phyloP scores from a whole-genome alignment of 73 alveolate species.

The Paramecium sonneborni region DNA sequence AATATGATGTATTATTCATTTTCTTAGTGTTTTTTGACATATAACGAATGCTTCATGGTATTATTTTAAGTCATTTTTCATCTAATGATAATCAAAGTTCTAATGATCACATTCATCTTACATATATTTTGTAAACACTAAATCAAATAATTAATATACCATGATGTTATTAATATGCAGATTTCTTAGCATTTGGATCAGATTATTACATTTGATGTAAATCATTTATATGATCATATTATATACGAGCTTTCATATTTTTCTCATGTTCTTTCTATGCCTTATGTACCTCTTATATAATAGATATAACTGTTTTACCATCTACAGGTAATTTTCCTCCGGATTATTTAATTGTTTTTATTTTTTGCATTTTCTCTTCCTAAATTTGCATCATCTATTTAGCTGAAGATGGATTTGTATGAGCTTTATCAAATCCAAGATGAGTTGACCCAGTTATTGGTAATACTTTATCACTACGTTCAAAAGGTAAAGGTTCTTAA shows the following conservation, averaged over 20 bases:
- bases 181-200: slow-evolving; percentile 46
- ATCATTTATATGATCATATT: slow-evolving; percentile 67
- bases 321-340: slow-evolving; percentile 58
- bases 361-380: slow-evolving; percentile 60
- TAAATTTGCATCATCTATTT: slow-evolving; percentile 51
- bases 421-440: slow-evolving; percentile 67
- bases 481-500: slow-evolving; percentile 62
- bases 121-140: slow-evolving; percentile 63
- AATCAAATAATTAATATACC: neutral
- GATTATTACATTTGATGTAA: slow-evolving; percentile 39
- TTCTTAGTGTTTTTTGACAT: slow-evolving; percentile 60
- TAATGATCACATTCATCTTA: slow-evolving; percentile 63
- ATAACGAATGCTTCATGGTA: slow-evolving; percentile 61
- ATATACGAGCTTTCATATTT: slow-evolving; percentile 58
- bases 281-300: slow-evolving; percentile 44
- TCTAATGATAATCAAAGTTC: slow-evolving; percentile 59
- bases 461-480: slow-evolving; percentile 58
- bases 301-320: neutral
- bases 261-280: slow-evolving; percentile 57
- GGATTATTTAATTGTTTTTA: slow-evolving; percentile 22
- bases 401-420: slow-evolving; percentile 49
- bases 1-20: slow-evolving; percentile 37
- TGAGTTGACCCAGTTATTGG: slow-evolving; percentile 66
- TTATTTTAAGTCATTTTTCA: slow-evolving; percentile 63
- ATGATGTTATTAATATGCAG: slow-evolving; percentile 47